These are phyloP conservation scores for Aquilaria malaccensis DNA, from an alignment of 345 rosid species.

Conservation along the genomic window DNA sequence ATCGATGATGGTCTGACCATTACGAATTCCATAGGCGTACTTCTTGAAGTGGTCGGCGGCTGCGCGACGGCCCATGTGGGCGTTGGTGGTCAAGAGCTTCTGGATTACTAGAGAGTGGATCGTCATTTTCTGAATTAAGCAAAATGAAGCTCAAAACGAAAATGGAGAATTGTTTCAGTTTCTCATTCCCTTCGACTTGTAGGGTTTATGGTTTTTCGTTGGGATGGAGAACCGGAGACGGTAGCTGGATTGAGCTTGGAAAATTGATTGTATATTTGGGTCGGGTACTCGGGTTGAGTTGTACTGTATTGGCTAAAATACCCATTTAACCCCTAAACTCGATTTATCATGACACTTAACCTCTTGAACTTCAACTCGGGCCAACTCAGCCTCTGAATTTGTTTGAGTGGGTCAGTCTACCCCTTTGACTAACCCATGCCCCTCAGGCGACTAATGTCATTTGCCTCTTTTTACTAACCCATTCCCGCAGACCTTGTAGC, in stretches of 20 bases:
- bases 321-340: no score
- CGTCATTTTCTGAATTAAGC: slow-evolving; percentile 37
- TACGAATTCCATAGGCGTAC: slow-evolving; percentile 68
- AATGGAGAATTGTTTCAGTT: neutral
- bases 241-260: no score
- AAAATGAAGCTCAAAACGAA: neutral
- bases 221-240: neutral
- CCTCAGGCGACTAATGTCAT: no score
- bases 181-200: neutral
- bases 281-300: neutral
- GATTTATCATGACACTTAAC: no score
- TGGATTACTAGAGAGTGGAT: slow-evolving; percentile 82
- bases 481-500: no score
- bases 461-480: no score
- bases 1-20: slow-evolving; percentile 58
- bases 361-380: no score
- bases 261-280: neutral
- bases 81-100: slow-evolving; percentile 74
- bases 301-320: no score
- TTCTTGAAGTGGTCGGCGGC: slow-evolving; percentile 81
- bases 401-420: no score
- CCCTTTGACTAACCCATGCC: no score
- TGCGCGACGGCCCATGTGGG: slow-evolving; percentile 74
- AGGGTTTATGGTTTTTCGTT: slow-evolving; percentile 7
- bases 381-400: no score